Evolutionary conservation across 1,284 basidiomycete genomes (phyloP), one percentile per base, ranked within the genome.

Genomic region (Leccinum proliferum): DNA sequence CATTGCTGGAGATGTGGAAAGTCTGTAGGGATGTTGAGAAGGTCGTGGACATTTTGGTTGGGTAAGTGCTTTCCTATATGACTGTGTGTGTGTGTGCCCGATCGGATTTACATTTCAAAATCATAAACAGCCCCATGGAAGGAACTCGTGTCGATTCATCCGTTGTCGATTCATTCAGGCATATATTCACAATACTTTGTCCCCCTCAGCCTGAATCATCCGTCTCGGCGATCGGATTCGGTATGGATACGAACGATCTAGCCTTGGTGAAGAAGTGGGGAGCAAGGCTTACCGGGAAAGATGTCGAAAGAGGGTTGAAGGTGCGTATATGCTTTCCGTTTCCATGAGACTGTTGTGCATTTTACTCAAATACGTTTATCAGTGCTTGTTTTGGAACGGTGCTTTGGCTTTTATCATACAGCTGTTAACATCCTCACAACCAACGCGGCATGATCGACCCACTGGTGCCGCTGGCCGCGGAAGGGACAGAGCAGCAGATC

Each of bases 251-350:
- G 60, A 85, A 82, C 65, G 87, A 92, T 69, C 83, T 29, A 72
- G 77, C 21, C 5, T 69, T 93, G 56, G 83, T 87, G 4, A 85
- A 88, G 63, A 81, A 83, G 59, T 95, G 93, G 84, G 89, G 84
- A 1, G 74, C 93, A 5, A 96, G 95, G 94, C 75, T 98, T 25
- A 81, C 87, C 1, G 83, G 82, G 67, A 82, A 83, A 32, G 86
- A 92, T 72, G 77, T 84, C 0, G 86, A 89, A 18, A 83, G 83
- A 46, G 93, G 88, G 1, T 72, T 96, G 41, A 85, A 86, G 77
- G 93, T 93, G 67, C 59, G 76, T 70, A 63, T 57, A 56, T 55
- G 7, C 9, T 46, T 53, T 46, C 9, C 11, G 15, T n/a, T 21
- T 21, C 21, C 21, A 21, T 21, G 21, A 21, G 11, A 18, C 14